These are phyloP conservation scores for Hanseniaspora osmophila DNA, from an alignment of 805 yeast species.

Conservation along the genomic window DNA sequence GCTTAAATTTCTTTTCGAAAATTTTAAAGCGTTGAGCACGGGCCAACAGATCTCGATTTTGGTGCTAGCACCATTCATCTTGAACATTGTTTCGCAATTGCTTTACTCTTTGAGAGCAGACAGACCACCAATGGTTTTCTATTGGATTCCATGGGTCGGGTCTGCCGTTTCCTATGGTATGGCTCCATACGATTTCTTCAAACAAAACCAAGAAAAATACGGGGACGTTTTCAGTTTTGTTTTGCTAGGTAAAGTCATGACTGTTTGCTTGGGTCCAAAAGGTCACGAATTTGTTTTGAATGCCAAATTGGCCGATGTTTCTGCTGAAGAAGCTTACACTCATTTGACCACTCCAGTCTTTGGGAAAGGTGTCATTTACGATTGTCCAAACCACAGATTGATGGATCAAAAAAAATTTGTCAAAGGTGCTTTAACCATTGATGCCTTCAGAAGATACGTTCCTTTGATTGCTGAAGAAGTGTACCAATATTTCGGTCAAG, in stretches of 20 bases:
- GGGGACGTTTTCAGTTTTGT: constrained; percentile 92
- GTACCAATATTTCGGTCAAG: constrained; percentile 42
- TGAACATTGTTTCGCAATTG: constrained; percentile 53
- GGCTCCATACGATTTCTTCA: constrained; percentile 87
- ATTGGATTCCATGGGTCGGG: constrained; percentile 94
- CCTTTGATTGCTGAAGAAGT: constrained; percentile 79
- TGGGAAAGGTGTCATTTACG: constrained; percentile 94
- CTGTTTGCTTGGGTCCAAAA: constrained; percentile 91
- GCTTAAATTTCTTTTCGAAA: background rate
- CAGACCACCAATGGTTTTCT: constrained; percentile 79
- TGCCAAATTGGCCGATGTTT: constrained; percentile 75
- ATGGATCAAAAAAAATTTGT: constrained; percentile 99
- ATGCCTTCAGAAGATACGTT: constrained; percentile 71
- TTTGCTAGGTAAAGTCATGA: constrained; percentile 80
- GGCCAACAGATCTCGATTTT: constrained; percentile 25
- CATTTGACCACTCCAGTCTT: constrained; percentile 98
- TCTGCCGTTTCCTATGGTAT: constrained; percentile 80
- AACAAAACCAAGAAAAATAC: constrained; percentile 58
- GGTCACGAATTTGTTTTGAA: constrained; percentile 95
- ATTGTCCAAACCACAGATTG: constrained; percentile 81
- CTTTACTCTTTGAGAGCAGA: constrained; percentile 60
- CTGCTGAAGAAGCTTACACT: constrained; percentile 91
- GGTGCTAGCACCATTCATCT: constrained; percentile 40
- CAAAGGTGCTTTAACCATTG: constrained; percentile 75
- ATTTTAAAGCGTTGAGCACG: constrained; percentile 4